A percentile compares a stretch with the other conserved stretches of the same genome.
Evolutionary conservation across 2,329 filamentous ascomycete genomes (phyloP).

Genomic region (Parastagonospora nodorum): DNA sequence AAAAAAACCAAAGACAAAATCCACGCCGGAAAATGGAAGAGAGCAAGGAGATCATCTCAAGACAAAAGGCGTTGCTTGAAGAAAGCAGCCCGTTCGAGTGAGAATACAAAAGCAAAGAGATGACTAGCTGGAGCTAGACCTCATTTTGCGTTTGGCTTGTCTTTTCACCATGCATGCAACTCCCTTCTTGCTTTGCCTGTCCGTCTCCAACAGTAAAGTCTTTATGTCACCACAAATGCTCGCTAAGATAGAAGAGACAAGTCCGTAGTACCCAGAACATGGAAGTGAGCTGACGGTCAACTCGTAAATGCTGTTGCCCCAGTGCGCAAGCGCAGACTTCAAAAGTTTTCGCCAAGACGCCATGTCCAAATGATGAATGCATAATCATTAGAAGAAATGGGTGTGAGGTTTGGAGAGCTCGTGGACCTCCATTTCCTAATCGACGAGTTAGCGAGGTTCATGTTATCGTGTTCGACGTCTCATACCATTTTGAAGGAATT

Average conservation of each 20-base stretch:
- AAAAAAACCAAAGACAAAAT: constrained; percentile 25
- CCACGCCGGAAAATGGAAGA: constrained; percentile 28
- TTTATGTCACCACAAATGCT: constrained; percentile 47
- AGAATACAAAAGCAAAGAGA: constrained; percentile 37
- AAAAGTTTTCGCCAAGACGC: constrained; percentile 49
- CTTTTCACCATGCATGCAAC: constrained; percentile 28
- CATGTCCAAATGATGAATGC: constrained; percentile 48
- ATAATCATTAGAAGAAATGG: constrained; percentile 88
- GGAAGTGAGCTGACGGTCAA: constrained; percentile 45
- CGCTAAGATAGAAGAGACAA: constrained; percentile 49
- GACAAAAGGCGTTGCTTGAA: not conserved
- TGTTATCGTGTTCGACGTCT: not conserved
- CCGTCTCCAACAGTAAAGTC: constrained; percentile 23
- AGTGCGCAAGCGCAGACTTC: constrained; percentile 41
- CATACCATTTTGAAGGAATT: constrained; percentile 99
- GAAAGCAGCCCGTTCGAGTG: constrained; percentile 14
- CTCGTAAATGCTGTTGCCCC: constrained; percentile 49
- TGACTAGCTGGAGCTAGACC: constrained; percentile 26
- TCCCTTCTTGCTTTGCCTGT: constrained; percentile 21
- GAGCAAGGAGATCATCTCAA: constrained; percentile 16
- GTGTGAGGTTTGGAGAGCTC: constrained; percentile 99
- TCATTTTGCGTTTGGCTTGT: constrained; percentile 17
- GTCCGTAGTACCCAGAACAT: constrained; percentile 49
- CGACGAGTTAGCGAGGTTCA: constrained; percentile 47
- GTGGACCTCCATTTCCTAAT: constrained; percentile 98